Conservation (phyloP, 371 early-diverging fungal genomes). For the Mucor saturninus region DNA sequence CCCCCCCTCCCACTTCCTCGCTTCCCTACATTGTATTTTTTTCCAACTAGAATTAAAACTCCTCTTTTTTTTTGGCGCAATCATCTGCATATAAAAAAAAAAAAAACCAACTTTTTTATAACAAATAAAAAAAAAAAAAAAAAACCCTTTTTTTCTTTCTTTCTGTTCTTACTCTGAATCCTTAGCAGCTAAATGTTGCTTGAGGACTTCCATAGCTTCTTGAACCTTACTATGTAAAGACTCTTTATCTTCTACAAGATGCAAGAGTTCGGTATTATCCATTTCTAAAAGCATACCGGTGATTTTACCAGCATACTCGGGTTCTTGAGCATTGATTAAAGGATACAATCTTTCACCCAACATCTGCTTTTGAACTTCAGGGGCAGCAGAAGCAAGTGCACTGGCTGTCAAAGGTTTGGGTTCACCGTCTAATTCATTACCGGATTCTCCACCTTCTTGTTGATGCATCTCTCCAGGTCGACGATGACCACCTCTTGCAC, state of each 20-base stretch:
- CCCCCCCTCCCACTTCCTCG: slow-evolving; percentile 5
- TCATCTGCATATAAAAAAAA: not conserved
- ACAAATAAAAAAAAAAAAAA: not conserved
- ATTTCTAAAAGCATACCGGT: slow-evolving; percentile 95
- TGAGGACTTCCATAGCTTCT: slow-evolving; percentile 89
- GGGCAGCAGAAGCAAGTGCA: slow-evolving; percentile 68
- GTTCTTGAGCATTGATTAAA: slow-evolving; percentile 62
- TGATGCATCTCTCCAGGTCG: slow-evolving; percentile 2
- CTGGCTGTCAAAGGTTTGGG: slow-evolving; percentile 60
- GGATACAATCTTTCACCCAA: slow-evolving; percentile 90
- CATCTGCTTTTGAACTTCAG: slow-evolving; percentile 83
- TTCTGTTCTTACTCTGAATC: slow-evolving; percentile 5
- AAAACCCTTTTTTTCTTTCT: not conserved
- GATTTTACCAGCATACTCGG: slow-evolving; percentile 82
- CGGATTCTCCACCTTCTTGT: slow-evolving; percentile 12
- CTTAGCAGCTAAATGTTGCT: slow-evolving; percentile 70
- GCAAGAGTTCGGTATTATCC: slow-evolving; percentile 84
- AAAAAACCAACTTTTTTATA: not conserved
- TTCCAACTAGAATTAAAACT: slow-evolving; percentile 2
- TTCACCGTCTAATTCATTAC: slow-evolving; percentile 23
- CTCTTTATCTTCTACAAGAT: slow-evolving; percentile 70
- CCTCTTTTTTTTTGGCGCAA: not conserved
- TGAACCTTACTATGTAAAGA: slow-evolving; percentile 69
- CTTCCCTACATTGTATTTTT: too few relatives aligned
- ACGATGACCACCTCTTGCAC: slow-evolving; percentile 20